Base-by-base conservation (phyloP, 2,329 filamentous ascomycete species). In the Epichloe typhina region DNA sequence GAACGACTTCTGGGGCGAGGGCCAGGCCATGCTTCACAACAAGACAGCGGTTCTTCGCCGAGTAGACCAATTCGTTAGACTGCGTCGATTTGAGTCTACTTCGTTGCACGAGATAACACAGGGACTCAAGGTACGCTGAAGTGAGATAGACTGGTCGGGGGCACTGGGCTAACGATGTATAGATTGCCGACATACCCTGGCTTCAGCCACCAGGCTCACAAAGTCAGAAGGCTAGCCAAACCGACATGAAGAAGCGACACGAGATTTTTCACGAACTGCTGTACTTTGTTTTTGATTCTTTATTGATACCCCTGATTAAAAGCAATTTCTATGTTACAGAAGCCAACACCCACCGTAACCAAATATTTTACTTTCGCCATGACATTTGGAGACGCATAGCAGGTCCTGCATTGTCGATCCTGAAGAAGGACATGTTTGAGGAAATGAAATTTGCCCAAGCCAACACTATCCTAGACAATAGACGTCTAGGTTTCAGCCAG, bases 321-420 rank as follows among this genome's bases (percentile, higher is more conserved):
- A 82, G 80, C 55, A 90, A 93, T 60, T 98, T 98, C 61, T 91
- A 97, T 62, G 86, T 96, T 38, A 98, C 93, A 0, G 93, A 98
- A 64, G 93, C 89, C 0, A 89, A 81, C 55, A 73, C 74, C 1
- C 81, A 95, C 61, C 82, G 84, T 15, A 88, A 93, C 59, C 80
- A 82, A 31, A 69, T 97, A 1, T 95, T 95, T 65, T 98, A 88
- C 68, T 97, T 96, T 63, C 85, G 91, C 4, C 93, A 98, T 56
- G 93, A 98, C 65, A 74, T 93, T 9, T 98, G 93, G 93, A 80
- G 79, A 47, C 75, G 75, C 40, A 66, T 97, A 36, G 80, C 84
- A 2, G 83, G 90, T 58, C 86, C 89, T 6, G 80, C 84, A 0
- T 71, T 96, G 62, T 65, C 73, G 1, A 69, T 69, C 1, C 69